These are phyloP conservation scores for Pyronema omphalodes DNA, from an alignment of 495 filamentous ascomycete species.

Conservation along the genomic window DNA sequence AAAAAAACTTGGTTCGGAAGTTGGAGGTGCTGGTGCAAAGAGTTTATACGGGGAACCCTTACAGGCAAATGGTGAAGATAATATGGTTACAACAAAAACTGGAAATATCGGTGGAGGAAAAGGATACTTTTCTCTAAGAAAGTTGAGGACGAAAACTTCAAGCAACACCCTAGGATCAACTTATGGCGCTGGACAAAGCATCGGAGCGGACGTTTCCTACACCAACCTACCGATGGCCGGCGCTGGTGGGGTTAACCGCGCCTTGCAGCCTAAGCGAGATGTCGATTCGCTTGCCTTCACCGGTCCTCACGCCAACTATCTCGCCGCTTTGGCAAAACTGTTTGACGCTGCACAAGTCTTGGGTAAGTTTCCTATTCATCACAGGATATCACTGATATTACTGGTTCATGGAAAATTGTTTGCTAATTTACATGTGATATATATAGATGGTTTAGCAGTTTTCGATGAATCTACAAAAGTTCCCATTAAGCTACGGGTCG, in stretches of 20 bases:
- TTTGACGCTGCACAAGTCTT: conserved; percentile 89
- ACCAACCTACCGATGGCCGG: conserved; percentile 14
- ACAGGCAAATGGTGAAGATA: conserved; percentile 17
- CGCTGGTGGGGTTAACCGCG: conserved; percentile 1
- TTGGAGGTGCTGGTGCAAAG: conserved; percentile 53
- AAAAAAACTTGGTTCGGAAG: conserved; percentile 78
- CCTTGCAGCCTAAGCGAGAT: conserved; percentile 44
- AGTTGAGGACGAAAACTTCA: conserved; percentile 77
- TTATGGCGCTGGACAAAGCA: not conserved
- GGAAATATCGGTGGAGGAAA: conserved; percentile 16
- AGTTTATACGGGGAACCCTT: conserved; percentile 19
- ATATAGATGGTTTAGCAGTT: conserved; percentile 69
- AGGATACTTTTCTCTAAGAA: conserved; percentile 54
- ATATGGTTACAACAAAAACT: conserved; percentile 23
- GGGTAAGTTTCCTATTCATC: conserved; percentile 36
- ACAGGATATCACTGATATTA: not conserved
- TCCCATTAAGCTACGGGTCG: conserved; percentile 68
- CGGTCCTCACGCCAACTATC: conserved; percentile 77
- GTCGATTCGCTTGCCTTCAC: conserved; percentile 47
- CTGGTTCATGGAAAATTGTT: not conserved
- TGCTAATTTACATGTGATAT: too few species aligned
- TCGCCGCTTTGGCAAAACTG: conserved; percentile 72
- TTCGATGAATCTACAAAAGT: conserved; percentile 82
- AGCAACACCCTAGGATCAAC: conserved; percentile 18
- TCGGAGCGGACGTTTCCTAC: not conserved